Percentiles rank a stretch among this genome's conserved stretches.
phyloP scores from a whole-genome alignment of 2,329 filamentous ascomycete genomes.

The Amesomyces nigricolor region DNA sequence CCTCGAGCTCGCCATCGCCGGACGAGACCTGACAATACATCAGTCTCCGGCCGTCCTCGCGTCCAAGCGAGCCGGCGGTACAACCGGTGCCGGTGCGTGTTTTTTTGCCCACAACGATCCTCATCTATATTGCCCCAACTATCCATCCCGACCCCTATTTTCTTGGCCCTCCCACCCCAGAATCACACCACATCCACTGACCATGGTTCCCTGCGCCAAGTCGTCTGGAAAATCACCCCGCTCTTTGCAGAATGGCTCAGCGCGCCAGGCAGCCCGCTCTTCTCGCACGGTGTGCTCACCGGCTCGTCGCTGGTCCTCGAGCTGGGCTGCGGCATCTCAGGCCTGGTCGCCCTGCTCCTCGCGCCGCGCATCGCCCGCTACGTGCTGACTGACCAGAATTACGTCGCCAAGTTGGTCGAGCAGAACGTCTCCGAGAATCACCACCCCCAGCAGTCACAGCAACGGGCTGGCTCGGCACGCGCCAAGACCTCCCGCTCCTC shows the following conservation, averaged over 20 bases:
- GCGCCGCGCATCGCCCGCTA: constrained; percentile 58
- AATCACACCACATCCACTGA: not conserved
- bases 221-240: constrained; percentile 89
- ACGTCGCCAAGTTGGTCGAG: constrained; percentile 70
- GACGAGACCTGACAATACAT: constrained; percentile 65
- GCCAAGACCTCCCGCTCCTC: constrained; percentile 2
- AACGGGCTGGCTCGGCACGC: not conserved
- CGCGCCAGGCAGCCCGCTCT: constrained; percentile 56
- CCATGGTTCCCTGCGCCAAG: constrained; percentile 36
- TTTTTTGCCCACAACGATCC: not conserved
- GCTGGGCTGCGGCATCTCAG: constrained; percentile 83
- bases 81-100: constrained; percentile 46
- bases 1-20: constrained; percentile 63
- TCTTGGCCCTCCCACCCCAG: constrained; percentile 7
- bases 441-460: not conserved
- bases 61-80: constrained; percentile 62
- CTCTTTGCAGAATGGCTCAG: constrained; percentile 76
- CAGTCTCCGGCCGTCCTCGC: constrained; percentile 81
- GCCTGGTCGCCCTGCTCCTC: constrained; percentile 67
- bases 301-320: constrained; percentile 62
- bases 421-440: constrained; percentile 67
- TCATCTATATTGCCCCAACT: constrained; percentile 7
- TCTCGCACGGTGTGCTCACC: constrained; percentile 45
- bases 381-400: constrained; percentile 81
- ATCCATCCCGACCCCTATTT: constrained; percentile 8